These are phyloP conservation scores for Plasmodium adleri DNA, from an alignment of 169 alveolate genomes.

Conservation along the genomic window DNA sequence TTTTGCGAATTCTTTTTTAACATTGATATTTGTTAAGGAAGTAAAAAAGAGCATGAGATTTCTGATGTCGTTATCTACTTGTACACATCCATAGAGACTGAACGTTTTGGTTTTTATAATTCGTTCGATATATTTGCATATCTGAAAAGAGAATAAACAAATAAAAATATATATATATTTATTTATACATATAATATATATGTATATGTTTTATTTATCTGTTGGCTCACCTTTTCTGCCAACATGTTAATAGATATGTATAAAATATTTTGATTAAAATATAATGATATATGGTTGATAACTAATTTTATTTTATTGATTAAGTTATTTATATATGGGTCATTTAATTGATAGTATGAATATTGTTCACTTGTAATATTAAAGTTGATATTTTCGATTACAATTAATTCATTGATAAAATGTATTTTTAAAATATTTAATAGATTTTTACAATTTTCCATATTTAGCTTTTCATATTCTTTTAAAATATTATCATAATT, in stretches of 20 bases:
- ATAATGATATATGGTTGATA: constrained; percentile 25
- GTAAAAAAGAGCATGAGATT: constrained; percentile 69
- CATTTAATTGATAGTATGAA: constrained; percentile 67
- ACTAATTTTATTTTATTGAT: constrained; percentile 33
- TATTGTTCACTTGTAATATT: constrained; percentile 64
- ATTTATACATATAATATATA: neutral
- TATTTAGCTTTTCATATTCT: constrained; percentile 52
- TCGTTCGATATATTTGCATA: constrained; percentile 73
- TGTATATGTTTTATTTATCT: neutral
- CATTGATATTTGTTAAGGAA: constrained; percentile 54
- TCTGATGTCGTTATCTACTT: constrained; percentile 71
- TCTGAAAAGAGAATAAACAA: constrained; percentile 13
- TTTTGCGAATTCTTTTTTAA: constrained; percentile 57
- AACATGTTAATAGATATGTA: constrained; percentile 23
- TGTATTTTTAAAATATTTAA: constrained; percentile 64
- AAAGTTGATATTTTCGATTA: constrained; percentile 59
- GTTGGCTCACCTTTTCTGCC: constrained; percentile 48
- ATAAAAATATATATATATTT: neutral
- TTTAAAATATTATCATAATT: constrained; percentile 49
- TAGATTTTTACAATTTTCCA: constrained; percentile 53
- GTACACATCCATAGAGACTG: constrained; percentile 70
- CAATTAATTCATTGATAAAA: constrained; percentile 41
- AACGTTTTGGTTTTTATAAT: constrained; percentile 47
- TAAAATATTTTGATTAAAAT: constrained; percentile 56
- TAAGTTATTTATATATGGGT: constrained; percentile 57